Conservation (phyloP, 2,329 filamentous ascomycete species). For the Fusarium tanahbumbuense region DNA sequence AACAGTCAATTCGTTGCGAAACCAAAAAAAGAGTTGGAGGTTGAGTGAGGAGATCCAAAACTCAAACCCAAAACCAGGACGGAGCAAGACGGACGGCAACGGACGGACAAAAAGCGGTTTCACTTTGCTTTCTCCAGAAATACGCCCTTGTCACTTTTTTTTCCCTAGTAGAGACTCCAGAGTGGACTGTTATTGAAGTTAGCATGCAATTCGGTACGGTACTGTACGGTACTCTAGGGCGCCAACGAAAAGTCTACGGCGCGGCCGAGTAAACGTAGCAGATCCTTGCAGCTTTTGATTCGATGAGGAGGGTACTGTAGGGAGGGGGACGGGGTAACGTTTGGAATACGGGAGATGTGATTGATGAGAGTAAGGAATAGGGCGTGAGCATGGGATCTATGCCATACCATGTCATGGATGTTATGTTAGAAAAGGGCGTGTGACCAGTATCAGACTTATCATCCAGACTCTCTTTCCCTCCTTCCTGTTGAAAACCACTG, state of each 20-base stretch:
- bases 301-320: constrained; percentile 9
- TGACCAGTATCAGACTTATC: background rate
- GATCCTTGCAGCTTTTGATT: constrained; percentile 42
- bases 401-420: background rate
- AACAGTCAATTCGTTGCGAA: constrained; percentile 20
- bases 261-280: constrained; percentile 41
- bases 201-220: constrained; percentile 21
- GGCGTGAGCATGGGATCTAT: constrained; percentile 1
- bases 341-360: constrained; percentile 28
- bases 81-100: constrained; percentile 31
- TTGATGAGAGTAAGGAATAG: constrained; percentile 5
- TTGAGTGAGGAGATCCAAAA: constrained; percentile 22
- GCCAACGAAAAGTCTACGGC: constrained; percentile 44
- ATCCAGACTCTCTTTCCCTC: background rate
- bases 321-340: constrained; percentile 35
- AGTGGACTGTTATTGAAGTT: constrained; percentile 31
- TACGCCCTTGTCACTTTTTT: constrained; percentile 30
- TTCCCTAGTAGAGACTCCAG: constrained; percentile 13
- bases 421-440: constrained; percentile 4
- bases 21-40: constrained; percentile 16
- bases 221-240: constrained; percentile 23
- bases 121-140: constrained; percentile 28
- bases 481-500: background rate
- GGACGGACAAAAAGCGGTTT: constrained; percentile 36
- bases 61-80: constrained; percentile 13